These are phyloP conservation scores for Bacterosira constricta DNA, from an alignment of 108 stramenopile genomes.

Conservation along the genomic window DNA sequence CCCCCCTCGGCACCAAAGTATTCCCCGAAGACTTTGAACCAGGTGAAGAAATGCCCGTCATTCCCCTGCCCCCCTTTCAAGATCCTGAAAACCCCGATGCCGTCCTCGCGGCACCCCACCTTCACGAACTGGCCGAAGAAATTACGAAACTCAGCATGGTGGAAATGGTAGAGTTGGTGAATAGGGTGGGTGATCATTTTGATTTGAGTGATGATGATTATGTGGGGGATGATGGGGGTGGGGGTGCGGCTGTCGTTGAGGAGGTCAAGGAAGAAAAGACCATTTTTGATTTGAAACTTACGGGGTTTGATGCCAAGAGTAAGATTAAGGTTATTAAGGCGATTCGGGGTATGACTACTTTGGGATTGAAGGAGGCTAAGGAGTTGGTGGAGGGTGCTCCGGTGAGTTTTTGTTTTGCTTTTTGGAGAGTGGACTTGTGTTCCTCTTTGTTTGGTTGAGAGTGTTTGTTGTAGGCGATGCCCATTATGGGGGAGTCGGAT, in stretches of 20 bases:
- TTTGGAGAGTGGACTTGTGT: background rate
- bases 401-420: slow-evolving; percentile 19
- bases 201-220: slow-evolving; percentile 63
- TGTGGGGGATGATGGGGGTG: slow-evolving; percentile 40
- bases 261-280: slow-evolving; percentile 70
- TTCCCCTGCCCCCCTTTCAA: slow-evolving; percentile 72
- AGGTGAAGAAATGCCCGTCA: slow-evolving; percentile 65
- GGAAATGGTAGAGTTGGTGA: slow-evolving; percentile 75
- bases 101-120: slow-evolving; percentile 57
- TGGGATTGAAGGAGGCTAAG: slow-evolving; percentile 94
- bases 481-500: no score
- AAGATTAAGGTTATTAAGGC: slow-evolving; percentile 95
- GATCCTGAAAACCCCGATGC: slow-evolving; percentile 17
- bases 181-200: slow-evolving; percentile 77
- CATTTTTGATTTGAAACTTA: slow-evolving; percentile 85
- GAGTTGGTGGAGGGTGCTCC: slow-evolving; percentile 91
- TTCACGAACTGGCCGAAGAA: slow-evolving; percentile 70
- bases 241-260: slow-evolving; percentile 51
- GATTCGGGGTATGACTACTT: slow-evolving; percentile 76
- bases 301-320: slow-evolving; percentile 88
- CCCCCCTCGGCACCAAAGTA: slow-evolving; percentile 50
- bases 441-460: background rate
- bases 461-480: no score
- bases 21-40: slow-evolving; percentile 65
- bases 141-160: slow-evolving; percentile 73